These are phyloP conservation scores for Zygoascus biomembranicola DNA, from an alignment of 805 yeast genomes.

Conservation along the genomic window DNA sequence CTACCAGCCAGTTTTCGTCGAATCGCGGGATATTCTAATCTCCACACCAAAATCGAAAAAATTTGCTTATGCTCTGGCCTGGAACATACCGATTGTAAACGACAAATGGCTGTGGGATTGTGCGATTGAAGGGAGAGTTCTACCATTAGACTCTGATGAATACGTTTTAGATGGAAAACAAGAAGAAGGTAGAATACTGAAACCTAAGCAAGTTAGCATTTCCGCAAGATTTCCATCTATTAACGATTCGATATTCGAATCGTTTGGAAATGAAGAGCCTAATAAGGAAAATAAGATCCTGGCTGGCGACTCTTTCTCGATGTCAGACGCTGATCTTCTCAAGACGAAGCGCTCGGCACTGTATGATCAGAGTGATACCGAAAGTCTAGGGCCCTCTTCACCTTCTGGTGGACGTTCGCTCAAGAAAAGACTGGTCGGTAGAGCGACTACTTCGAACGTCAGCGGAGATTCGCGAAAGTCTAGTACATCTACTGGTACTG, in stretches of 20 bases:
- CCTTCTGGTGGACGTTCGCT: not conserved
- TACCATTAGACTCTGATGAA: slow-evolving; percentile 9
- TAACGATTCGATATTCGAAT: not conserved
- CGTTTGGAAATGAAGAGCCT: not conserved
- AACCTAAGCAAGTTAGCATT: not conserved
- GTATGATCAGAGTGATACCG: not conserved
- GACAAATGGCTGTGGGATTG: slow-evolving; percentile 33
- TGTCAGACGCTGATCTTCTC: not conserved
- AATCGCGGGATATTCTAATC: slow-evolving; percentile 48
- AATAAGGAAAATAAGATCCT: not conserved
- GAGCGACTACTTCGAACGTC: slow-evolving; percentile 2
- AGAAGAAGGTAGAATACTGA: slow-evolving; percentile 4
- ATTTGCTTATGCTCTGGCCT: slow-evolving; percentile 26
- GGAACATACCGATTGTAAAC: slow-evolving; percentile 32
- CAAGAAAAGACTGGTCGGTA: slow-evolving; percentile 5
- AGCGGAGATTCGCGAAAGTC: not conserved
- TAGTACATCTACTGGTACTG: not conserved
- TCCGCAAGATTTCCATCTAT: not conserved
- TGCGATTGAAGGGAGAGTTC: slow-evolving; percentile 21
- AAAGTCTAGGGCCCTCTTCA: not conserved
- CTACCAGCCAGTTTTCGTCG: slow-evolving; percentile 40
- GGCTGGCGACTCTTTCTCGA: not conserved
- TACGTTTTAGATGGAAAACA: slow-evolving; percentile 16
- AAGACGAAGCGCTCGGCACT: not conserved
- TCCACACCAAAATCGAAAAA: slow-evolving; percentile 23